These are phyloP conservation scores for Acanthamoeba polyphaga DNA, from an alignment of 208 protist genomes.

Conservation along the genomic window DNA sequence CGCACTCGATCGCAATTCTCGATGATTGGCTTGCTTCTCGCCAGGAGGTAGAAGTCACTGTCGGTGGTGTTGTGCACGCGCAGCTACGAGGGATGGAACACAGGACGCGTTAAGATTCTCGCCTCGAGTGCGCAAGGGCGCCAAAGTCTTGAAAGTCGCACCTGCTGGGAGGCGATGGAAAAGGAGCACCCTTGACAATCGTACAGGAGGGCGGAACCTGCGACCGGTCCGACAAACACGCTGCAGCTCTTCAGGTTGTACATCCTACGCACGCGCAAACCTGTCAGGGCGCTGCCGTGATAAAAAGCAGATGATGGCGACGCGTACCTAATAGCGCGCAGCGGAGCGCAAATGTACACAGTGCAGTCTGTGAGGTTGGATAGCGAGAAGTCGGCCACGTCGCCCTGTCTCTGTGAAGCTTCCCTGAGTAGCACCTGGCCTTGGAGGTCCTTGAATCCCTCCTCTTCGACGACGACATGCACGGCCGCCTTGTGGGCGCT, in stretches of 20 bases:
- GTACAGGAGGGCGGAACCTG: not conserved
- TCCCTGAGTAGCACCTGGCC: not conserved
- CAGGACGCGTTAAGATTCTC: not conserved
- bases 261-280: not conserved
- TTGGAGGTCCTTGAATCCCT: not conserved
- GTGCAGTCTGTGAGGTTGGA: not conserved
- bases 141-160: not conserved
- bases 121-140: not conserved
- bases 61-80: slow-evolving; percentile 41
- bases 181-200: slow-evolving; percentile 3
- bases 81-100: not conserved
- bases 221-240: not conserved
- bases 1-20: slow-evolving; percentile 6
- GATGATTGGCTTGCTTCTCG: slow-evolving; percentile 47
- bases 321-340: not conserved
- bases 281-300: not conserved
- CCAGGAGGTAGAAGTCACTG: slow-evolving; percentile 16
- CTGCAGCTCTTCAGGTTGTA: slow-evolving; percentile 21
- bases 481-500: not conserved
- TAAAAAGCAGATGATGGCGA: not conserved
- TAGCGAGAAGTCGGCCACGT: not conserved
- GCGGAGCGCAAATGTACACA: not conserved
- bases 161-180: slow-evolving; percentile 1
- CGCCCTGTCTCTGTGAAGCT: not conserved
- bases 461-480: not conserved